Base-by-base conservation (phyloP, 1,139 yeast genomes). In the Candida tetrigidarum region DNA sequence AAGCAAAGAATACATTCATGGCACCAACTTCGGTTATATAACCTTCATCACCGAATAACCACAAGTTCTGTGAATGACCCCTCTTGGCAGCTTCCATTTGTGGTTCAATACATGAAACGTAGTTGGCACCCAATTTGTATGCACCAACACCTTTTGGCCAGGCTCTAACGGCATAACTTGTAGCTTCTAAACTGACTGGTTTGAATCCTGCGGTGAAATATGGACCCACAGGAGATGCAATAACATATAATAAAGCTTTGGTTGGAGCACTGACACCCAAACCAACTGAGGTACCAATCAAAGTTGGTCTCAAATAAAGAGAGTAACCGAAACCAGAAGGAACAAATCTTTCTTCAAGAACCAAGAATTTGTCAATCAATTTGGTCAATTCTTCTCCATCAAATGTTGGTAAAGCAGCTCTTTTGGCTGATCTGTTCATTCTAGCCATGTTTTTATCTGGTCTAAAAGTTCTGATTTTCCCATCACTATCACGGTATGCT, bases 111-210 rank as follows among this genome's bases (percentile, higher is more conserved):
- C 97, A 88, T 46, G 98, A 97, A 36, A 97, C 98, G 64, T 93
- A 93, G 74, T 93, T 93, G 49, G 97, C 98, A 66, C 99, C 99
- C 59, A 93, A 81, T 73, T 93, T 93, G 69, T 83, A 85, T 77
- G 91, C 85, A 68, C 99, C 99, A 53, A 84, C 91, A 65, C 98
- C 99, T 60, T 97, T 97, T 59, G 98, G 98, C 98, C 98, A 93
- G 12, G 99, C 97, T 72, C 98, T 86, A 20, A 92, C 93, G 39
- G 96, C 96, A 57, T 88, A 83, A 63, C 89, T 96, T 28, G 97
- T 90, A 54, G 98, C 98, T 72, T 92, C 97, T 50, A 93, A 76
- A 46, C 83, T 78, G 42, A 93, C 96, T 28, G 98, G 97, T 69
- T 91, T 90, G 82, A 92, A 92, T 7, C 97, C 97, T 12, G 96